phyloP scores from a whole-genome alignment of 1,139 yeast genomes.

The Saccharomyces uvarum region DNA sequence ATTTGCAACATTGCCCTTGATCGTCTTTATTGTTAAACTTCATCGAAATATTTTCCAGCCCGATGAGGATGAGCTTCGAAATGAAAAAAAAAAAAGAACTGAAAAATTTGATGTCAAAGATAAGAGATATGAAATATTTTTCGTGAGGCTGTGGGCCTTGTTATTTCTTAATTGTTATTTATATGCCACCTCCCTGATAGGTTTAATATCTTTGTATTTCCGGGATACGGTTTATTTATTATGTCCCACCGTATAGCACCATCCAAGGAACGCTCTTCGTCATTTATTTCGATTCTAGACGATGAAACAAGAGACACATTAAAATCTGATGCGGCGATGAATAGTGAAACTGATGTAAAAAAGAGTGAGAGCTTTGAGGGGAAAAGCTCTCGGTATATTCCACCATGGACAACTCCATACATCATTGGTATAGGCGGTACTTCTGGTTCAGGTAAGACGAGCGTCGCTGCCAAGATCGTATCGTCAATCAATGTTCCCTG shows the following conservation, averaged over 20 bases:
- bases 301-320: neutral
- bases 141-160: neutral
- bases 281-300: neutral
- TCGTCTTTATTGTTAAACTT: neutral
- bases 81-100: neutral
- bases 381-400: conserved; percentile 41
- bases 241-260: neutral
- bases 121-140: neutral
- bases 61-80: conserved; percentile 1
- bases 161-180: neutral
- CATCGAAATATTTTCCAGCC: neutral
- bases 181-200: neutral
- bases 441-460: conserved; percentile 92
- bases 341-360: neutral
- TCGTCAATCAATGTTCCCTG: conserved; percentile 82
- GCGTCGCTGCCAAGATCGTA: conserved; percentile 78
- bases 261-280: neutral
- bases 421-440: conserved; percentile 92
- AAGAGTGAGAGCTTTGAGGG: neutral
- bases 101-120: neutral
- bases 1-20: neutral
- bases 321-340: neutral
- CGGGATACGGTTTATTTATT: neutral
- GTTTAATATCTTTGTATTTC: neutral
- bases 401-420: conserved; percentile 96